Evolutionary conservation across 2,329 filamentous ascomycete species (phyloP), one percentile per base, ranked within the genome.

Genomic region (Beauveria scarabaeidicola): DNA sequence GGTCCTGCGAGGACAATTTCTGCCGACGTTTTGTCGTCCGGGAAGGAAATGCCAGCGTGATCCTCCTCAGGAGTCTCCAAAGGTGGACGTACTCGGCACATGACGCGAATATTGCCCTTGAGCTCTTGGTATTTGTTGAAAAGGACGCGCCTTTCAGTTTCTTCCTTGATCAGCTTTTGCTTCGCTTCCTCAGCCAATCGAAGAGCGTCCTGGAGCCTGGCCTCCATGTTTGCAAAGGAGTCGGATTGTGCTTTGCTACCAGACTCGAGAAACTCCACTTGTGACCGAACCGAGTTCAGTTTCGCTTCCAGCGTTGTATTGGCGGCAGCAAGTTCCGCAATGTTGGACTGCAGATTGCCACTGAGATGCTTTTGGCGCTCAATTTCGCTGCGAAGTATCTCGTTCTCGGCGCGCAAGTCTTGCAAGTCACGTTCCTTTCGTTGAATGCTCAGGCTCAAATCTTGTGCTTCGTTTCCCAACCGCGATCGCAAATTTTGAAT

Each of bases 101-200:
- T 99, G 65, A 99, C 94, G 21, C 94, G 88, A 68, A 99, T 99
- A 70, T 99, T 99, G 67, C 94, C 94, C 73, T 96, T 97, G 61
- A 99, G 83, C 69, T 99, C 94, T 71, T 99, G 91, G 51, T 99
- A 93, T 72, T 96, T 94, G 74, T 97, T 97, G 77, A 97, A 96
- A 0, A 99, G 81, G 66, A 95, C 93, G 23, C 94, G 84, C 15
- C 94, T 85, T 54, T 96, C 79, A 0, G 90, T 94, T 74, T 99
- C 94, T 70, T 97, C 94, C 67, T 88, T 90, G 63, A 94, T 87
- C 29, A 99, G 79, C 69, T 94, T 96, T 64, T 90, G 85, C 60
- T 89, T 85, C 1, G 89, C 86, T 40, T 83, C 80, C 32, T 89
- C 85, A 1, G 88, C 89, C 21, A 81, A 76, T 15, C 82, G 81